Evolutionary conservation across 345 rosid species (phyloP).

Genomic region (Cardamine chenopodiifolia): DNA sequence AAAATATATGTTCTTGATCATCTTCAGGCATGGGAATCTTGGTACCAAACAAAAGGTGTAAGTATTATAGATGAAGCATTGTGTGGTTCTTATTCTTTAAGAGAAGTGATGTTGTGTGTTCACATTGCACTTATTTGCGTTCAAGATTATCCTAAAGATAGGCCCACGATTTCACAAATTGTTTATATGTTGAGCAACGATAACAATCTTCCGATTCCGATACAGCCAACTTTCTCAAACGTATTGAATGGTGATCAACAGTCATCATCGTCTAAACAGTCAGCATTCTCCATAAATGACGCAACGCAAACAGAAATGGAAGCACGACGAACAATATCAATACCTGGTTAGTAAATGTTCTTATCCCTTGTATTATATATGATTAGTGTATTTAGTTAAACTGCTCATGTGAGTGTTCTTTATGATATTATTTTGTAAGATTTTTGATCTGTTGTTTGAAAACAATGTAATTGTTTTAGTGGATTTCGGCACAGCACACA

Average conservation of each 20-base stretch:
- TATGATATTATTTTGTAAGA: background rate
- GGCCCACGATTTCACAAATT: background rate
- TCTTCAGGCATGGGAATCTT: background rate
- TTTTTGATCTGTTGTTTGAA: background rate
- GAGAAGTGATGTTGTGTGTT: background rate
- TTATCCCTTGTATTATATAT: background rate
- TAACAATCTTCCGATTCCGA: background rate
- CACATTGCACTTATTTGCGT: slow-evolving; percentile 6
- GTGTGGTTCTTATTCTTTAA: background rate
- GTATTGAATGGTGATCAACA: background rate
- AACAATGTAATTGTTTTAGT: background rate
- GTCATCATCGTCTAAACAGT: background rate
- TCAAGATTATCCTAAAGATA: slow-evolving; percentile 8
- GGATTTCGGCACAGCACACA: background rate
- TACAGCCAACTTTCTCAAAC: slow-evolving; percentile 4
- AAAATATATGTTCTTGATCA: background rate
- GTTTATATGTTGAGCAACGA: slow-evolving; percentile 2
- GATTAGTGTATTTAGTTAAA: background rate
- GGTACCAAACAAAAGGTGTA: background rate
- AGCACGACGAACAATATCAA: background rate
- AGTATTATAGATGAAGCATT: slow-evolving; percentile 1
- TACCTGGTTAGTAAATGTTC: background rate
- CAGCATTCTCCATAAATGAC: background rate
- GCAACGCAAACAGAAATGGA: background rate
- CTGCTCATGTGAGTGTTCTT: background rate